Evolutionary conservation across 2,329 filamentous ascomycete species (phyloP), one percentile per base, ranked within the genome.

Genomic region (Fusarium tricinctum): DNA sequence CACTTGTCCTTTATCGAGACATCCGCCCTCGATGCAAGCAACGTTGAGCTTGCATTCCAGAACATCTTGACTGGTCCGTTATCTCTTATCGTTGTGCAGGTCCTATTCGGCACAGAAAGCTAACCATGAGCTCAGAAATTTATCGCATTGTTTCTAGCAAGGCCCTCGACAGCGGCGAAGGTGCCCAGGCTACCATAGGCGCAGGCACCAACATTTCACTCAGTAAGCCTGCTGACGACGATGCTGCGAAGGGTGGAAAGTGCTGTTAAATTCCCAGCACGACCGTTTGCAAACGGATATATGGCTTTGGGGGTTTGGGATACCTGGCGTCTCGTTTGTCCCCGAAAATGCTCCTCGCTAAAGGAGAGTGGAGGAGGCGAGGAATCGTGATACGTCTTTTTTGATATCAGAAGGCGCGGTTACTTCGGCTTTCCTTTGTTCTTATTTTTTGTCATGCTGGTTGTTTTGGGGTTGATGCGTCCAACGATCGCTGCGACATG

Each of bases 1-100:
- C 95, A 97, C 81, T 88, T 98, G 45, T 98, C 95, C 51, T 99
- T 99, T 82, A 99, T 99, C 81, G 96, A 99, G 87, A 99, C 96
- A 42, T 99, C 97, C 66, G 96, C 96, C 70, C 91, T 99, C 76
- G 96, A 99, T 79, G 96, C 96, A 75, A 98, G 94, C 88, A 99
- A 99, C 79, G 96, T 99, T 72, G 96, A 99, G 84, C 90, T 98
- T 78, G 96, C 96, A 64, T 98, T 99, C 89, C 95, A 99, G 85
- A 98, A 98, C 83, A 99, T 99, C 79, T 86, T 99, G 79, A 99
- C 96, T 78, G 95, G 95, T 97, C 87, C 67, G 88, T 80, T 19
- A 22, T 49, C 52, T 19, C 56, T 26, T 8, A 35, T 30, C 40
- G 26, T 10, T 38, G 15, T 38, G 9, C 35, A 38, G 9, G n/a